Percentiles rank a stretch among this genome's conserved stretches.
These are phyloP conservation scores for Spizellomyces sp. DNA, from an alignment of 192 early-diverging fungal genomes.

Conservation along the genomic window DNA sequence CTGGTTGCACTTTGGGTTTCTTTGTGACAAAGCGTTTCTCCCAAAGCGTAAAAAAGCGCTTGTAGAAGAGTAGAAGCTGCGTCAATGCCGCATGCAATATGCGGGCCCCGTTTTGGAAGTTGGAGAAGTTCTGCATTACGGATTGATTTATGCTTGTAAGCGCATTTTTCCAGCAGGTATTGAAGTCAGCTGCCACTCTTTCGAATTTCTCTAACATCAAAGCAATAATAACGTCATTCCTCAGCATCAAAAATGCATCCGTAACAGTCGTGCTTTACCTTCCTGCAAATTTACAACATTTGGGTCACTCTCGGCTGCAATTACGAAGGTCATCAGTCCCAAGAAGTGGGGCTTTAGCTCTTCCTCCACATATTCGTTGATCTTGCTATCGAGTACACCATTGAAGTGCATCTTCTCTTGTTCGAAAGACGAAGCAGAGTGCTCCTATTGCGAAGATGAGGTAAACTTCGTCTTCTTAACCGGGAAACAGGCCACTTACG, in stretches of 20 bases:
- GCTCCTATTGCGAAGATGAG: constrained; percentile 39
- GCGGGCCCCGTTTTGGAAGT: constrained; percentile 93
- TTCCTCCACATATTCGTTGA: constrained; percentile 84
- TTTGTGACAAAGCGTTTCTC: constrained; percentile 67
- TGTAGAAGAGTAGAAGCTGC: constrained; percentile 91
- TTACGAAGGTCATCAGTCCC: constrained; percentile 78
- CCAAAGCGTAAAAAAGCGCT: constrained; percentile 78
- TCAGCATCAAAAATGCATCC: background rate
- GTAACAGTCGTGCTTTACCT: background rate
- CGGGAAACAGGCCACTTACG: constrained; percentile 43
- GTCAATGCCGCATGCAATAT: constrained; percentile 88
- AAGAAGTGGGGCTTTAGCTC: constrained; percentile 83
- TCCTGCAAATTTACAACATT: constrained; percentile 57
- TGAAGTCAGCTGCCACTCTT: constrained; percentile 72
- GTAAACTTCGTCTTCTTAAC: background rate
- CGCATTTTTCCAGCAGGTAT: constrained; percentile 74
- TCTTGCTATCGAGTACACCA: constrained; percentile 61
- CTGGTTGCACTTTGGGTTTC: constrained; percentile 67
- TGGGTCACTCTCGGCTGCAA: constrained; percentile 65
- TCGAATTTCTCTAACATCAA: constrained; percentile 58
- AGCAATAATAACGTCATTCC: background rate
- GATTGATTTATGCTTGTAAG: constrained; percentile 79
- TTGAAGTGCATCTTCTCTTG: constrained; percentile 59
- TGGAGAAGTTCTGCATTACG: constrained; percentile 90
- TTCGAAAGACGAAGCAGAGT: constrained; percentile 47